Evolutionary conservation across 1,284 basidiomycete genomes (phyloP), one percentile per base, ranked within the genome.

Genomic region (Chondrostereum purpureum): DNA sequence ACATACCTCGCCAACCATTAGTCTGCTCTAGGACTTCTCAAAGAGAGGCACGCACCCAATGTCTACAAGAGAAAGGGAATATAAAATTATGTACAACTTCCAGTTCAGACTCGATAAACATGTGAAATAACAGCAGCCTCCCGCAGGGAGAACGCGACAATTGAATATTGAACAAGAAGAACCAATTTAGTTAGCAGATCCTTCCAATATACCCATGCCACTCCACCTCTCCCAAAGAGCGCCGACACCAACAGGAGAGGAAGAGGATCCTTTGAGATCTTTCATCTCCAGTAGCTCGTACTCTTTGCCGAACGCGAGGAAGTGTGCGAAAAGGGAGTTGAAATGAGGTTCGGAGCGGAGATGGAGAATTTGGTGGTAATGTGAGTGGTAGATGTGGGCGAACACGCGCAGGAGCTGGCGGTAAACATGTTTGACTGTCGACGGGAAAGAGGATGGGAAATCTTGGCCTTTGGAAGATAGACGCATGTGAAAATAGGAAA

Each of bases 311-410:
- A 98, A 98, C 0, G 93, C 90, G 39, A 98, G 72, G 69, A 95
- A 97, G 66, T 98, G 94, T 0, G 94, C 94, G 59, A 98, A 98
- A 24, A 98, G 78, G n/a, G 88, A 92, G 67, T 98, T 98, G 70
- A 97, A 93, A 66, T 98, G 94, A 0, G 93, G 93, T 61, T 98
- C 95, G 39, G 90, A 85, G 46, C 90, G 91, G 17, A 99, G 78
- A 62, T 99, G 94, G 16, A 99, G 78, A 56, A 98, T 88, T 57
- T 92, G 84, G 16, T 78, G 72, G 63, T 94, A 99, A 62, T 99
- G 95, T 3, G 92, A 87, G 63, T 98, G 88, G 67, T 98, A 99
- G 59, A 99, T 84, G 67, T 99, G 95, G 1, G 95, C 94, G 65
- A 98, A 98, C 40, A 99, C 92, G 39, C 95, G 86, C 46, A 99